A percentile compares a stretch with the other conserved stretches of the same genome.
These are phyloP conservation scores for Sclerotinia borealis DNA, from an alignment of 2,329 filamentous ascomycete species.

Conservation along the genomic window DNA sequence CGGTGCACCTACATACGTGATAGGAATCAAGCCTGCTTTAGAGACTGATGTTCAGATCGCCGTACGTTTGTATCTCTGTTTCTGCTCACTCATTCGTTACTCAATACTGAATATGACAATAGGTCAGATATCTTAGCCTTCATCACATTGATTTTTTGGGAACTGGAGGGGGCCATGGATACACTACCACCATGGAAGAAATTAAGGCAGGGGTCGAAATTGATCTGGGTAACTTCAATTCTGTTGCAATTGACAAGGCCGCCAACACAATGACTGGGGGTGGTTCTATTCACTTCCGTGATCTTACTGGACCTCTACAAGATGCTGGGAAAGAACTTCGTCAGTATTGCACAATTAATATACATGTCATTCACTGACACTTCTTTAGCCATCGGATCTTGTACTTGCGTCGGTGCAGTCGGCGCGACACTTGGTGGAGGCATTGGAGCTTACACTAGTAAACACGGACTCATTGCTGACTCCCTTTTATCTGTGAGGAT, in stretches of 20 bases:
- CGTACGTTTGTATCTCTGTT: too few relatives aligned
- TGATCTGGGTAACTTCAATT: slow-evolving; percentile 31
- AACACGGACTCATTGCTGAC: slow-evolving; percentile 10
- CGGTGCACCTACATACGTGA: neutral
- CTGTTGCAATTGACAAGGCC: slow-evolving; percentile 20
- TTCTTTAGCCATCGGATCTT: neutral
- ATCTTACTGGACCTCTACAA: neutral
- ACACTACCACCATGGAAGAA: slow-evolving; percentile 24
- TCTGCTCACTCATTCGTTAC: too few relatives aligned
- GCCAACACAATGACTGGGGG: slow-evolving; percentile 20
- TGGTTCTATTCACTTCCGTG: neutral
- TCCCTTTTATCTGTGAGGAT: slow-evolving; percentile 16
- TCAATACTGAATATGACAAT: neutral
- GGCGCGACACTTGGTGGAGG: slow-evolving; percentile 14
- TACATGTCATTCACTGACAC: neutral
- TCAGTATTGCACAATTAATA: neutral
- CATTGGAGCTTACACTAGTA: slow-evolving; percentile 2
- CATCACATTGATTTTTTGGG: slow-evolving; percentile 33
- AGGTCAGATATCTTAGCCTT: neutral
- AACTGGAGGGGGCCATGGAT: slow-evolving; percentile 34
- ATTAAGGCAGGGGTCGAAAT: slow-evolving; percentile 31
- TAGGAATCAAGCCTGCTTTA: neutral
- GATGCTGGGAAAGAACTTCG: slow-evolving; percentile 10
- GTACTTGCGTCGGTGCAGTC: slow-evolving; percentile 6
- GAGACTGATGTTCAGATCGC: neutral